Conservation (phyloP, 208 protist species). For the Wallacemonas rigidus region DNA sequence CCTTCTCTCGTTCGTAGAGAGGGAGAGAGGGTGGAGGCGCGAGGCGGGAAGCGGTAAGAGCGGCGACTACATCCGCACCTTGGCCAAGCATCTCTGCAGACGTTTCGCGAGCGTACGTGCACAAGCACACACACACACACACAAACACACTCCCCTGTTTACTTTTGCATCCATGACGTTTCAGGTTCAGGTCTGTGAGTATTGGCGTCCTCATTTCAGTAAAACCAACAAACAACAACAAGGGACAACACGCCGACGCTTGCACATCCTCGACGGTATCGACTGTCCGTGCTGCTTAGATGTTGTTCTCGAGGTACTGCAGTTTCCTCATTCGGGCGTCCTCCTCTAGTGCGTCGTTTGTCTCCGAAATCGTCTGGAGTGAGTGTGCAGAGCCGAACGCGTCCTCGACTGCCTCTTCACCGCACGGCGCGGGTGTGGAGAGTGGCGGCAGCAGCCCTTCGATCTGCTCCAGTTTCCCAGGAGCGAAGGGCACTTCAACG, state of each 20-base stretch:
- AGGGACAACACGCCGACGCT: too few species aligned
- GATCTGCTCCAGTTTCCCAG: constrained; percentile 57
- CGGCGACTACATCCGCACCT: too few species aligned
- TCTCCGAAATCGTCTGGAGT: constrained; percentile 17
- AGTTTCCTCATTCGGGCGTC: constrained; percentile 10
- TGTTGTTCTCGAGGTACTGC: constrained; percentile 10
- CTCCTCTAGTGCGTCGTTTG: constrained; percentile 16
- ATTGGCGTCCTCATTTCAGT: too few species aligned
- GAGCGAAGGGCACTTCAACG: constrained; percentile 71
- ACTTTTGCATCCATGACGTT: too few species aligned
- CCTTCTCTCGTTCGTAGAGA: too few species aligned
- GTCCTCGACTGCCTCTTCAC: neutral
- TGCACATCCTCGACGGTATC: neutral
- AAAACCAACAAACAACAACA: neutral
- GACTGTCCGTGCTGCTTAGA: neutral
- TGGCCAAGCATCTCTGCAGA: too few species aligned
- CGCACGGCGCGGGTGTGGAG: neutral
- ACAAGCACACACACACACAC: too few species aligned
- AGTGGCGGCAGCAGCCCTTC: constrained; percentile 44
- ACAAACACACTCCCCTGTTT: too few species aligned
- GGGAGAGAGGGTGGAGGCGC: too few species aligned
- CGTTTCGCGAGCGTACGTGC: too few species aligned
- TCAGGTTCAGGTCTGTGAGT: too few species aligned
- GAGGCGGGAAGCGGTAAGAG: too few species aligned
- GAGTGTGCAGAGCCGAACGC: constrained; percentile 21